phyloP scores from a whole-genome alignment of 1,284 basidiomycete species.

The Trichosporon asahii region DNA sequence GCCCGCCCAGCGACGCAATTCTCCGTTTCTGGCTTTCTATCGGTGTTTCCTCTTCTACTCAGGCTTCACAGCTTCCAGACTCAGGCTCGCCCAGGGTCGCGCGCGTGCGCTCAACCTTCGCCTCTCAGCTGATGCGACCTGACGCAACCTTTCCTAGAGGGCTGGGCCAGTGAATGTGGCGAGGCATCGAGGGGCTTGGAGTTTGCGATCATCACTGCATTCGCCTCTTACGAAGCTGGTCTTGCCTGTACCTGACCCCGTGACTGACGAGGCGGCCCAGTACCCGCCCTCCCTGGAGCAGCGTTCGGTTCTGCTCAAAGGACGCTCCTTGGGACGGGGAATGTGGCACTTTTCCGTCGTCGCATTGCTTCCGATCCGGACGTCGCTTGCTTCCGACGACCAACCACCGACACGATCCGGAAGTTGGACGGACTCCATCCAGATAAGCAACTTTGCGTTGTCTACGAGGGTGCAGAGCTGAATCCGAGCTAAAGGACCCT shows the following conservation, averaged over 20 bases:
- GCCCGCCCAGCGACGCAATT: conserved; percentile 7
- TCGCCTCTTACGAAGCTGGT: too few relatives aligned
- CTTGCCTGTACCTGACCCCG: too few relatives aligned
- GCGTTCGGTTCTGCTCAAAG: background rate
- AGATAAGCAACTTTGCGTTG: too few relatives aligned
- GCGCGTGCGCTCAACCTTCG: background rate
- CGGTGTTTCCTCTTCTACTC: background rate
- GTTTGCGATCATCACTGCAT: background rate
- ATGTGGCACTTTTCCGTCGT: background rate
- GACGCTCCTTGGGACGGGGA: background rate
- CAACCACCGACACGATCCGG: background rate
- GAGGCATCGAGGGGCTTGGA: background rate
- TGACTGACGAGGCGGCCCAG: background rate
- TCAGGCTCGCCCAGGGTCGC: background rate
- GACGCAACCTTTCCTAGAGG: background rate
- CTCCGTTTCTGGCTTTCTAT: background rate
- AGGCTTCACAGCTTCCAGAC: background rate
- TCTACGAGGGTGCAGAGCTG: background rate
- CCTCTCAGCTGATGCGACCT: background rate
- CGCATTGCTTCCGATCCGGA: background rate
- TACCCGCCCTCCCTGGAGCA: too few relatives aligned
- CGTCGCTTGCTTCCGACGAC: background rate
- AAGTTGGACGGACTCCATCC: background rate
- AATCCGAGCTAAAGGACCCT: background rate
- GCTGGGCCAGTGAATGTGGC: background rate